phyloP scores from a whole-genome alignment of 2,329 filamentous ascomycete species.

The Aspergillus fumigatiaffinis region DNA sequence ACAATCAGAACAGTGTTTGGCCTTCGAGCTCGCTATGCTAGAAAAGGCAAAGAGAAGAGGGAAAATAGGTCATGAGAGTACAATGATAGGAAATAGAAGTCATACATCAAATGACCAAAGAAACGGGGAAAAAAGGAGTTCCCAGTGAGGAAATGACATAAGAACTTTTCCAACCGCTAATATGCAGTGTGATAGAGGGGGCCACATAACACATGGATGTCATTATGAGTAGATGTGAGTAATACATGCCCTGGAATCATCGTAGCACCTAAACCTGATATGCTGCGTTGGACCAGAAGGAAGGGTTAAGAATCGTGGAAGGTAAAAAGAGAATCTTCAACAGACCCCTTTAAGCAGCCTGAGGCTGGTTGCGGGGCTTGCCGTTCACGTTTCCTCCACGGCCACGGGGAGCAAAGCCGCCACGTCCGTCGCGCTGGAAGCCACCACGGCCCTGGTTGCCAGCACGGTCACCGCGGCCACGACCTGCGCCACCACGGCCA shows the following conservation, averaged over 20 bases:
- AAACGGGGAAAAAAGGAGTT: slow-evolving; percentile 16
- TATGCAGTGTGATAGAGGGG: slow-evolving; percentile 36
- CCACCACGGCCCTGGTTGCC: slow-evolving; percentile 63
- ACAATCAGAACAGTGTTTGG: slow-evolving; percentile 17
- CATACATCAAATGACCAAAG: slow-evolving; percentile 22
- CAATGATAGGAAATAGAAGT: slow-evolving; percentile 14
- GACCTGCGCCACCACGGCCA: slow-evolving; percentile 60
- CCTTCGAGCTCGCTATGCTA: slow-evolving; percentile 38
- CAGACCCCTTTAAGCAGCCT: slow-evolving; percentile 35
- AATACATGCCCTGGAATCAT: slow-evolving; percentile 34
- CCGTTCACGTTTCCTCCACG: slow-evolving; percentile 57
- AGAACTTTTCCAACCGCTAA: slow-evolving; percentile 43
- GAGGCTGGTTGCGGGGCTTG: slow-evolving; percentile 45
- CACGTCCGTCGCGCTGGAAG: slow-evolving; percentile 66
- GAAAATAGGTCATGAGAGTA: slow-evolving; percentile 6
- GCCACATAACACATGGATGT: slow-evolving; percentile 37
- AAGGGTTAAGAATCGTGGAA: slow-evolving; percentile 19
- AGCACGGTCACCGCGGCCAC: slow-evolving; percentile 65
- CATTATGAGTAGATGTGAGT: slow-evolving; percentile 36
- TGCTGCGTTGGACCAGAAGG: slow-evolving; percentile 18
- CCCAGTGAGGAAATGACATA: slow-evolving; percentile 27
- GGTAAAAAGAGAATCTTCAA: slow-evolving; percentile 4
- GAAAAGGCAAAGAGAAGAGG: slow-evolving; percentile 12
- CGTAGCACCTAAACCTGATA: slow-evolving; percentile 14
- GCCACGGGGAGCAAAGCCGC: slow-evolving; percentile 61